A percentile compares a stretch with the other conserved stretches of the same genome.
Conservation (phyloP, 495 filamentous ascomycete species). For the Pyronema domesticum region DNA sequence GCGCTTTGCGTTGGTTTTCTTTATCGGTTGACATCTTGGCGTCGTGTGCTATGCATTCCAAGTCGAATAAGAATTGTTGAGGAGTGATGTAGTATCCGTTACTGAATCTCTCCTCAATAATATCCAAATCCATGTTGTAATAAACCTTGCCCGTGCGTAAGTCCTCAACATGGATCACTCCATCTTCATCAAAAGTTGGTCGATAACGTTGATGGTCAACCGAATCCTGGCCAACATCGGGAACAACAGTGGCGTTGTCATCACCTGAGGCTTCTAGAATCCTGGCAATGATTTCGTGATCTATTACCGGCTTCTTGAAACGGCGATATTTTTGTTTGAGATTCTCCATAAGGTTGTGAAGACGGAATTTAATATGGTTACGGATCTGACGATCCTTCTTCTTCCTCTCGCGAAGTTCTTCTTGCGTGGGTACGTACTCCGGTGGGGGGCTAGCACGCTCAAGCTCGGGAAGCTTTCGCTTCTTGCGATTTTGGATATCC, state of each 20-base stretch:
- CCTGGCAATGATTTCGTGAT: constrained; percentile 52
- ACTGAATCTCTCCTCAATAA: constrained; percentile 81
- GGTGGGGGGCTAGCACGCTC: constrained; percentile 56
- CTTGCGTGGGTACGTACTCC: constrained; percentile 45
- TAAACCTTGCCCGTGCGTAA: constrained; percentile 54
- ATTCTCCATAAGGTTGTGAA: constrained; percentile 91
- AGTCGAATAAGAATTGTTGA: constrained; percentile 70
- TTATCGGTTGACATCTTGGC: constrained; percentile 55
- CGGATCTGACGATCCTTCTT: constrained; percentile 60
- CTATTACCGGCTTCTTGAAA: constrained; percentile 64
- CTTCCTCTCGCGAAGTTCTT: constrained; percentile 62
- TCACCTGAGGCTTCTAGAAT: constrained; percentile 50
- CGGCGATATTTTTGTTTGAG: constrained; percentile 68
- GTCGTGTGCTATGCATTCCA: constrained; percentile 68
- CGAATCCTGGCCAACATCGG: constrained; percentile 33
- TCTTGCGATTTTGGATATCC: constrained; percentile 66
- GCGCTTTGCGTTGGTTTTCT: constrained; percentile 63
- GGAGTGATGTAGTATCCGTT: constrained; percentile 90
- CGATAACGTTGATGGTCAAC: constrained; percentile 6
- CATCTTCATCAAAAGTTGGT: constrained; percentile 13
- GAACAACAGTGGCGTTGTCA: constrained; percentile 60
- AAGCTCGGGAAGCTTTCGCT: constrained; percentile 58
- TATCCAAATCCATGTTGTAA: constrained; percentile 85
- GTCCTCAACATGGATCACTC: constrained; percentile 11
- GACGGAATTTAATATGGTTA: constrained; percentile 66